These are phyloP conservation scores for Diaporthe sp. DNA, from an alignment of 2,329 filamentous ascomycete species.

Conservation along the genomic window DNA sequence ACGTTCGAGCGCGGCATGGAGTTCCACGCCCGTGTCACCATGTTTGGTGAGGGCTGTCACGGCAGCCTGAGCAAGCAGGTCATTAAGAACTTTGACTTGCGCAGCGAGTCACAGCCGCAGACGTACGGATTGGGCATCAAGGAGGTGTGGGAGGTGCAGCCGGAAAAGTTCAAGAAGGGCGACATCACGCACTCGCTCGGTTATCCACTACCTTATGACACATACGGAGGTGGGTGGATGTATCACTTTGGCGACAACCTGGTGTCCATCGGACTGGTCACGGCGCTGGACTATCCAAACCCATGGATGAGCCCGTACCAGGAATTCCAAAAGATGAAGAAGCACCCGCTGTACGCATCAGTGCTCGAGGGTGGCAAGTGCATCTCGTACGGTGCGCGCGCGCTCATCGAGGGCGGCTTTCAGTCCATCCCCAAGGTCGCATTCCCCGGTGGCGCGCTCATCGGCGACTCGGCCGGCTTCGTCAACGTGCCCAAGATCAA, in stretches of 20 bases:
- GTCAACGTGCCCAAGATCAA: constrained; percentile 99
- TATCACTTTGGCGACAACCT: constrained; percentile 99
- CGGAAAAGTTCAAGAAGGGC: constrained; percentile 91
- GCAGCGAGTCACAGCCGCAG: constrained; percentile 90
- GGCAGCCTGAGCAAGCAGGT: constrained; percentile 96
- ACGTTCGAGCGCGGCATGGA: constrained; percentile 98
- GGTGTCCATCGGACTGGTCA: constrained; percentile 91
- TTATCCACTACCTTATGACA: constrained; percentile 88
- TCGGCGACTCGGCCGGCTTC: constrained; percentile 96
- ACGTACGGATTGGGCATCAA: constrained; percentile 96
- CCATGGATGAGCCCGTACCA: constrained; percentile 96
- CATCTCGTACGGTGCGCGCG: constrained; percentile 94
- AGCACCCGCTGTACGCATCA: constrained; percentile 89
- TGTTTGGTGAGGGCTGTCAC: constrained; percentile 96
- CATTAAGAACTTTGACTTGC: constrained; percentile 92
- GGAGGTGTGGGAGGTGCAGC: constrained; percentile 96
- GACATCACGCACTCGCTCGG: constrained; percentile 92
- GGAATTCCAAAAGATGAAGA: constrained; percentile 99
- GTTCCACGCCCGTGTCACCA: constrained; percentile 91
- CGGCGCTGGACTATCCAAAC: constrained; percentile 95
- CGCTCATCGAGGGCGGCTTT: constrained; percentile 94
- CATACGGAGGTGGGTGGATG: constrained; percentile 99
- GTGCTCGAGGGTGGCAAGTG: constrained; percentile 97
- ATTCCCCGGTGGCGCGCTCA: constrained; percentile 94
- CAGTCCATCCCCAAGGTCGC: constrained; percentile 98